Evolutionary conservation across 2,329 filamentous ascomycete genomes (phyloP).

Genomic region (Xylariaceae sp.): DNA sequence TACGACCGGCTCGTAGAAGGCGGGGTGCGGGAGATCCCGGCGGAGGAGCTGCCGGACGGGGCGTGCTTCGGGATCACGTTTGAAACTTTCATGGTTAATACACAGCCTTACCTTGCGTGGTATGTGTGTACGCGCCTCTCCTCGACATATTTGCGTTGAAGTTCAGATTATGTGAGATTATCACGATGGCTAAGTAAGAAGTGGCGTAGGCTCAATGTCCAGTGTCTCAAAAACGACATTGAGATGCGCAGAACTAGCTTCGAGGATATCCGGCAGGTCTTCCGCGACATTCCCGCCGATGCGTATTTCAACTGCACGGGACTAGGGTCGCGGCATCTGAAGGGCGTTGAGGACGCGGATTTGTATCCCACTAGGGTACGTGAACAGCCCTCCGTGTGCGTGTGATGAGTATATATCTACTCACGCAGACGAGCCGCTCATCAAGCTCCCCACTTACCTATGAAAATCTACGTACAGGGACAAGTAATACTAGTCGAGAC

Average conservation of each 20-base stretch:
- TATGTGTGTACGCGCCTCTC: neutral
- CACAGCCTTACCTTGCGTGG: neutral
- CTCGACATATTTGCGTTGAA: too few species aligned
- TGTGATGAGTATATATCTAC: too few species aligned
- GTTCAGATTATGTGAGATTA: neutral
- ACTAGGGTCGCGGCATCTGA: constrained; percentile 37
- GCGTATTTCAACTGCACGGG: neutral
- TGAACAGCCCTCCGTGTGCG: too few species aligned
- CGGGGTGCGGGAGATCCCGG: constrained; percentile 34
- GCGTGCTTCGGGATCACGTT: constrained; percentile 32
- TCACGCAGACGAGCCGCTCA: too few species aligned
- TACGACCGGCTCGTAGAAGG: constrained; percentile 43
- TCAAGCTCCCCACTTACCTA: too few species aligned
- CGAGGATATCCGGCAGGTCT: neutral
- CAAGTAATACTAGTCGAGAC: constrained; percentile 39
- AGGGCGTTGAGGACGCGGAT: constrained; percentile 33
- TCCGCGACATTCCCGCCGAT: neutral
- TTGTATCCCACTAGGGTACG: constrained; percentile 30
- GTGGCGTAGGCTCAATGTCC: neutral
- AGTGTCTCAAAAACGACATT: neutral
- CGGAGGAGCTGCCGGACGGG: constrained; percentile 37
- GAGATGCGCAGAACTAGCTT: neutral
- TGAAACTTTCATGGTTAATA: neutral
- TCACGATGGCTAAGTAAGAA: neutral
- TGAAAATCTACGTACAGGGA: constrained; percentile 23